Evolutionary conservation across 805 yeast genomes (phyloP).

Genomic region (Zygosaccharomyces gambellarensis): DNA sequence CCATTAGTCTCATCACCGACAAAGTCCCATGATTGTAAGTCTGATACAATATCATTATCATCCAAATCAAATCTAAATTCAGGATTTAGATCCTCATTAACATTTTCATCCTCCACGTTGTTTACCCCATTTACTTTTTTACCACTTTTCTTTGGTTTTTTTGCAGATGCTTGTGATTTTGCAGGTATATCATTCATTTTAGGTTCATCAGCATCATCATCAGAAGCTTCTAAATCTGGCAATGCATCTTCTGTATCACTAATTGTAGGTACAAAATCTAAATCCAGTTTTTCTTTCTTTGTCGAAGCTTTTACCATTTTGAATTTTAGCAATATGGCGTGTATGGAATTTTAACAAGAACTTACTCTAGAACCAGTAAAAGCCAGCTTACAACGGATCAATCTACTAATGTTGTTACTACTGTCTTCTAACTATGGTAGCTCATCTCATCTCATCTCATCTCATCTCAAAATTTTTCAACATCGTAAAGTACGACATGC

Average conservation of each 20-base stretch:
- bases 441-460: conserved; percentile 4
- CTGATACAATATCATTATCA: conserved; percentile 44
- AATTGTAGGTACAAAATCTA: conserved; percentile 63
- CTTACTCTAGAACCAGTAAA: neutral
- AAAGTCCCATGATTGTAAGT: conserved; percentile 83
- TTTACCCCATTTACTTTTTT: conserved; percentile 24
- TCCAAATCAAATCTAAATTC: conserved; percentile 67
- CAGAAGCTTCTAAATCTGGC: conserved; percentile 47
- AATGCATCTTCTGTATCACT: conserved; percentile 71
- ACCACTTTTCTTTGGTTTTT: conserved; percentile 24
- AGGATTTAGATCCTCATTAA: conserved; percentile 61
- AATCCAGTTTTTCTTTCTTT: conserved; percentile 5
- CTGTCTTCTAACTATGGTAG: too few species aligned
- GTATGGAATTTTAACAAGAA: neutral
- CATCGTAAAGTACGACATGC: neutral
- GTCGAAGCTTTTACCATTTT: neutral
- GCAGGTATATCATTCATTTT: conserved; percentile 7
- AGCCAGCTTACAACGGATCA: neutral
- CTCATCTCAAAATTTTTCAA: conserved; percentile 21
- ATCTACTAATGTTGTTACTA: too few species aligned
- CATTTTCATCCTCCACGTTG: conserved; percentile 36
- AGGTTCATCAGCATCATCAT: conserved; percentile 36
- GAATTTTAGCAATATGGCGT: neutral
- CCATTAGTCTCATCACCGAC: conserved; percentile 37
- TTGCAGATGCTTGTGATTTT: conserved; percentile 2